Evolutionary conservation across 352 stramenopile genomes (phyloP).

Genomic region (Phytophthora litchii): DNA sequence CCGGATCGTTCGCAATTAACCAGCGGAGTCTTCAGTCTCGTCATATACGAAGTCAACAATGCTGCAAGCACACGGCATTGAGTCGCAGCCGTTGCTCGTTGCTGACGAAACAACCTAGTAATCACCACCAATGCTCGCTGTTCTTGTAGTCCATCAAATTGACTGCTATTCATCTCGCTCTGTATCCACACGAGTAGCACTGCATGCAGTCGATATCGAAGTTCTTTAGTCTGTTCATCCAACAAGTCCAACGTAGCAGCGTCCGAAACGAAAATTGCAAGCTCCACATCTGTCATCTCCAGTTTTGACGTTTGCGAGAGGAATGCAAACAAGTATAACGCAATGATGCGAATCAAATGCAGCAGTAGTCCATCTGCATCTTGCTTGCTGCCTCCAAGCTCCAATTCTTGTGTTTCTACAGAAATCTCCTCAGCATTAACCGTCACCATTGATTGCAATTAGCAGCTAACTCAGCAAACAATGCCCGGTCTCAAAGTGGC

Average conservation of each 20-base stretch:
- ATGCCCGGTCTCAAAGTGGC: conserved; percentile 12
- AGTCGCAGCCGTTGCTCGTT: conserved; percentile 34
- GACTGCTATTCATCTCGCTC: conserved; percentile 57
- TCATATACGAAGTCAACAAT: conserved; percentile 55
- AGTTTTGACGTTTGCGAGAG: conserved; percentile 47
- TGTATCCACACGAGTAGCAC: conserved; percentile 49
- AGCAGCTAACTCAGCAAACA: background rate
- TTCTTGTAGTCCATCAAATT: conserved; percentile 68
- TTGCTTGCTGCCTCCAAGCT: conserved; percentile 1
- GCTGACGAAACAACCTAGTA: conserved; percentile 57
- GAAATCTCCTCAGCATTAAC: too few species aligned
- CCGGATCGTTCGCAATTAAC: conserved; percentile 53
- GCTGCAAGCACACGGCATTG: conserved; percentile 49
- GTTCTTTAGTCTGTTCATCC: conserved; percentile 32
- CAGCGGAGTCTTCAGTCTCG: conserved; percentile 48
- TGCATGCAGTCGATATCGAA: conserved; percentile 45
- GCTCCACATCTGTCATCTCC: conserved; percentile 43
- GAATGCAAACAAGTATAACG: conserved; percentile 65
- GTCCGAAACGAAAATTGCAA: conserved; percentile 25
- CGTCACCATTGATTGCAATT: background rate
- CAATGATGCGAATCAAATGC: conserved; percentile 67
- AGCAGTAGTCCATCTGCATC: conserved; percentile 47
- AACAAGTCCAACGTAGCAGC: conserved; percentile 32
- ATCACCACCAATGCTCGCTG: conserved; percentile 55
- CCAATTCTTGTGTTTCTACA: background rate